Conservation (phyloP, 257 asterid species). For the Nicotiana noctiflora region DNA sequence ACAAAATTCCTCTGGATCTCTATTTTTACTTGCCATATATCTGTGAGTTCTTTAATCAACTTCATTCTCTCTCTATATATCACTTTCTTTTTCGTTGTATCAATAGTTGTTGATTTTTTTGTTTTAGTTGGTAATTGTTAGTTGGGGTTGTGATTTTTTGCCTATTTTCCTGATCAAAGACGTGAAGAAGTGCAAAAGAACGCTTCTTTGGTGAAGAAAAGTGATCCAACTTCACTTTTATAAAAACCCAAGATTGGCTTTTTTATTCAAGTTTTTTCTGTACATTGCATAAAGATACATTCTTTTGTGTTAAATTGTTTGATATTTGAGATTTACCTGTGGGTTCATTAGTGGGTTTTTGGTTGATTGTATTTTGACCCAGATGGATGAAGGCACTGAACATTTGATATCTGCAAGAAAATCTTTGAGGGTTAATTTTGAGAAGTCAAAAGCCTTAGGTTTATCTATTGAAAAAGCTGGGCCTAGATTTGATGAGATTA, state of each 20-base stretch:
- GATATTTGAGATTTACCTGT: background rate
- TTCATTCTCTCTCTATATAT: background rate
- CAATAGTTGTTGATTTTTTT: background rate
- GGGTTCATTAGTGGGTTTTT: background rate
- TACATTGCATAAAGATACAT: background rate
- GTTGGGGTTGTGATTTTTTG: background rate
- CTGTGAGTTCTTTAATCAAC: background rate
- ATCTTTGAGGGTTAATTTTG: slow-evolving; percentile 53
- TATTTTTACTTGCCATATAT: background rate
- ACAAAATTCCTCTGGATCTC: background rate
- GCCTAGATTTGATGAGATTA: slow-evolving; percentile 68
- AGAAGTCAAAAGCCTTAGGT: slow-evolving; percentile 56
- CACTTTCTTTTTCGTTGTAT: background rate
- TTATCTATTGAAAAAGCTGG: slow-evolving; percentile 54
- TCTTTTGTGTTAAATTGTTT: background rate
- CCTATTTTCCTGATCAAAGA: background rate
- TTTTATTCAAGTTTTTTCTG: background rate
- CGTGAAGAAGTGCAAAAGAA: background rate
- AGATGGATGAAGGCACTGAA: slow-evolving; percentile 54
- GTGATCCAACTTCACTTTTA: background rate
- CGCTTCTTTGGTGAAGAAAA: background rate
- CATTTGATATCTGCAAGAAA: slow-evolving; percentile 61
- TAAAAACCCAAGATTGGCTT: background rate
- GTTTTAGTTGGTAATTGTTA: background rate
- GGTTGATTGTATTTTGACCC: background rate